These are phyloP conservation scores for Wickerhamiella dianesei DNA, from an alignment of 805 yeast species.

Conservation along the genomic window DNA sequence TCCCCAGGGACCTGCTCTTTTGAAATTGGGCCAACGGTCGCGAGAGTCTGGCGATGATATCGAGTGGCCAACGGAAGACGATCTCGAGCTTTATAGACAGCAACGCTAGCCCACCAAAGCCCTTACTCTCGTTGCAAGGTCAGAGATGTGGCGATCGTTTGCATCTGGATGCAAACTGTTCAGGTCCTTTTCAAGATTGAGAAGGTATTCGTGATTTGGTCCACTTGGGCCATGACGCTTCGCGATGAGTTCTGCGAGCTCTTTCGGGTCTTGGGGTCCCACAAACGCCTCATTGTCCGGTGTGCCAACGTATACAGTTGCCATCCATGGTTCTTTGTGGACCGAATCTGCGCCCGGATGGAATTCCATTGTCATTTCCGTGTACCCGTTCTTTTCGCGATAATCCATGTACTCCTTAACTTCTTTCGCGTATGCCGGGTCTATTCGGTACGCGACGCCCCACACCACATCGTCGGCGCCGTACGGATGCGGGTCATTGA, in stretches of 20 bases:
- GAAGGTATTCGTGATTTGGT: conserved; percentile 56
- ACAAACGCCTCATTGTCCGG: conserved; percentile 67
- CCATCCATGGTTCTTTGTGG: conserved; percentile 28
- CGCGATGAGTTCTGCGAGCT: conserved; percentile 49
- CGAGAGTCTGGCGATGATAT: conserved; percentile 10
- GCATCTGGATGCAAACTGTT: conserved; percentile 28
- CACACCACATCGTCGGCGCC: conserved; percentile 33
- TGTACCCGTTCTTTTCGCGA: conserved; percentile 83
- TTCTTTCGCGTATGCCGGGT: conserved; percentile 43
- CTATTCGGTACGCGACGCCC: conserved; percentile 78
- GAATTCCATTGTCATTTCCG: conserved; percentile 53
- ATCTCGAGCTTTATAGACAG: conserved; percentile 14
- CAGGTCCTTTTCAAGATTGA: conserved; percentile 39
- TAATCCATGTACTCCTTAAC: conserved; percentile 61
- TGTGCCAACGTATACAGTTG: conserved; percentile 73
- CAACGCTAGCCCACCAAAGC: not conserved
- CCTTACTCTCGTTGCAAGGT: conserved; percentile 24
- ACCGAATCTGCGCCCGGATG: conserved; percentile 28
- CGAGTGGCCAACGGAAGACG: conserved; percentile 23
- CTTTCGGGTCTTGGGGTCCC: conserved; percentile 56
- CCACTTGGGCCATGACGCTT: conserved; percentile 69
- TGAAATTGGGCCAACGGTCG: conserved; percentile 17
- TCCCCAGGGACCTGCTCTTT: conserved; percentile 21
- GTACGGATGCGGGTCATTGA: conserved; percentile 29
- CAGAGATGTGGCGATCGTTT: conserved; percentile 33